Conservation (phyloP, 2,329 filamentous ascomycete species). For the Aspergillus flavus region DNA sequence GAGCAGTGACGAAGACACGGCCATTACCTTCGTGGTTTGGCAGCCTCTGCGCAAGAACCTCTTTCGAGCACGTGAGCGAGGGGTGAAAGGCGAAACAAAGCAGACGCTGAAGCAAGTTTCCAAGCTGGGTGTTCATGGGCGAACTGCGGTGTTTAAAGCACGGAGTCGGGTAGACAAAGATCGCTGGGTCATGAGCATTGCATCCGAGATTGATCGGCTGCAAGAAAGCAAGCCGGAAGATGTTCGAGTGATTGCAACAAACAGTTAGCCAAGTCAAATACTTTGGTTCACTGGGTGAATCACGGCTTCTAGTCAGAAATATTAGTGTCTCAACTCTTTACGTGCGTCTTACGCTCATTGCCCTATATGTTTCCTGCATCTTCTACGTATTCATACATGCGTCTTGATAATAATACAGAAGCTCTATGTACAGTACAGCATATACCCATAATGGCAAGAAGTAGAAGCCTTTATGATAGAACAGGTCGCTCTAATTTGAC, state of each 20-base stretch:
- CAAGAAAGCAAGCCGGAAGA: constrained; percentile 52
- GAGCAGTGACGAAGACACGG: constrained; percentile 65
- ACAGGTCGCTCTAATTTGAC: constrained; percentile 37
- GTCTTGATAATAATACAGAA: constrained; percentile 1
- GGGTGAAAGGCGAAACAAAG: constrained; percentile 43
- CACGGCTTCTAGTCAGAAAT: too few relatives aligned
- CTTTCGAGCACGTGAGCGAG: constrained; percentile 52
- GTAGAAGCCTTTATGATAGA: constrained; percentile 21
- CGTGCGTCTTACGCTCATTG: not conserved
- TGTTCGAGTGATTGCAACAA: constrained; percentile 42
- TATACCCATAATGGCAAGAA: not conserved
- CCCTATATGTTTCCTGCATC: too few relatives aligned
- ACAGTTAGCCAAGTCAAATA: not conserved
- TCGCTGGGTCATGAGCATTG: constrained; percentile 68
- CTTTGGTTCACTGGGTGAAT: not conserved
- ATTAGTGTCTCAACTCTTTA: not conserved
- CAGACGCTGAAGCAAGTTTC: constrained; percentile 60
- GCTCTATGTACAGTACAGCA: constrained; percentile 14
- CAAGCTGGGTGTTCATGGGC: constrained; percentile 61
- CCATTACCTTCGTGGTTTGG: constrained; percentile 70
- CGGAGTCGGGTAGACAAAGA: constrained; percentile 67
- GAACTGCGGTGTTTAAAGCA: constrained; percentile 67
- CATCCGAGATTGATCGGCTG: constrained; percentile 66
- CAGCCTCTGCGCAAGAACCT: constrained; percentile 60
- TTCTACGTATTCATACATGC: not conserved